Evolutionary conservation across 805 yeast genomes (phyloP).

Genomic region (Hanseniaspora mollemarum): DNA sequence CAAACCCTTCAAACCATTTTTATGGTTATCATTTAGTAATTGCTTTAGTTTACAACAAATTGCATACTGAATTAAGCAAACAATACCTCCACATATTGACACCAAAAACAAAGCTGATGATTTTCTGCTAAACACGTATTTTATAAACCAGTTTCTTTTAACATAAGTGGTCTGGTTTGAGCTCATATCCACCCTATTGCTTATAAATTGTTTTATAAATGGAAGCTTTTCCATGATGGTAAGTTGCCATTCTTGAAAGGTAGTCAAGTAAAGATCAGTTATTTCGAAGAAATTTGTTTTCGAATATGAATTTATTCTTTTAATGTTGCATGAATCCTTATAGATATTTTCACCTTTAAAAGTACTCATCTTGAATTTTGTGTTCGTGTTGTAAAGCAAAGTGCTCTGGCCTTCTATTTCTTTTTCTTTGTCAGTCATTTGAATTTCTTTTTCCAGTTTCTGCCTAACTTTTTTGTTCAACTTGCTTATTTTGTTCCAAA

Average conservation of each 20-base stretch:
- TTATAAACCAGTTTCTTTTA: conserved; percentile 31
- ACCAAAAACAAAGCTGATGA: conserved; percentile 42
- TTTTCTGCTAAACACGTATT: conserved; percentile 41
- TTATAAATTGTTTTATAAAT: not conserved
- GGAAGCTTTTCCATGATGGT: not conserved
- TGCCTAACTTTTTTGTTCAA: conserved; percentile 26
- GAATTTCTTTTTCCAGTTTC: not conserved
- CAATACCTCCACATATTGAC: conserved; percentile 45
- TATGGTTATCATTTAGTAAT: conserved; percentile 18
- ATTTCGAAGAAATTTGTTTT: conserved; percentile 13
- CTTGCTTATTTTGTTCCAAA: conserved; percentile 38
- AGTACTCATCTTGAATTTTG: too few species aligned
- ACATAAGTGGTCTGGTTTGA: not conserved
- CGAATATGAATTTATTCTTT: too few species aligned
- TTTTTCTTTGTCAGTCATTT: not conserved
- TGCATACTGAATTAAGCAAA: conserved; percentile 44
- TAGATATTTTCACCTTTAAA: not conserved
- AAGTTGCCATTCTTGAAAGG: conserved; percentile 19
- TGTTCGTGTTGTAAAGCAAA: too few species aligned
- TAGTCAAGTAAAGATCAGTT: conserved; percentile 21
- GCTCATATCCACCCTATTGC: not conserved
- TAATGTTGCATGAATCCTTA: not conserved
- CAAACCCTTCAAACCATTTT: conserved; percentile 16
- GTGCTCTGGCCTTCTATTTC: not conserved
- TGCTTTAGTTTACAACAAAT: conserved; percentile 29